Base-by-base conservation (phyloP, 768 basidiomycete genomes). In the Dendrothele bispora region DNA sequence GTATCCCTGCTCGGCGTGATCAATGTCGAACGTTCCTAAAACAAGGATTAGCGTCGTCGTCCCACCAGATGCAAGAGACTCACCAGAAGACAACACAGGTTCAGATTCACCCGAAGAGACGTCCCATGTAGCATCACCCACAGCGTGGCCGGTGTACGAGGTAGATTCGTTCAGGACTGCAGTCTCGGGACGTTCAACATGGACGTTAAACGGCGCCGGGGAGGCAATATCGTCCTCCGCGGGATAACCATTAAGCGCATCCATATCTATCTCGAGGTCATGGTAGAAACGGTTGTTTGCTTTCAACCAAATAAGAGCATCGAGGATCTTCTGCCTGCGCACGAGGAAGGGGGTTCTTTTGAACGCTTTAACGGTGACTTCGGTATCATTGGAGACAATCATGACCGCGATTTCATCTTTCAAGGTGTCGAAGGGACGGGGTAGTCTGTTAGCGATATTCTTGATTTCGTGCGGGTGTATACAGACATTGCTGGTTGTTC, bases 341-440 rank as follows among this genome's bases (percentile, higher is more conserved):
- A 52, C 55, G 1, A 54, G 17, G 14, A 55, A 24, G 0, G 55
- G 55, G 5, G 49, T 48, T 21, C 50, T 38, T 34, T 44, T 25
- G 12, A 55, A 48, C 20, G 34, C 35, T 1, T 52, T 46, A 0
- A 27, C 21, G 1, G 43, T 51, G 8, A 44, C 46, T 18, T 36
- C 40, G 2, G 35, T 18, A 24, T 34, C 41, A 3, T 41, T 34
- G 15, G 55, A 42, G 5, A 46, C 48, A 24, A 54, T 25, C 14
- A 55, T 51, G 14, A 56, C 43, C 12, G 55, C 46, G 30, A 56
- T 52, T 26, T 46, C 28, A 32, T 55, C 55, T 32, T 39, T 43
- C 1, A 56, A 21, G n/a, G 38, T 21, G 12, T 36, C 14, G 6
- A 55, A 25, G 15, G 55, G 50, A 17, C 32, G 55, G n/a, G n/a